A percentile compares a stretch with the other conserved stretches of the same genome.
phyloP scores from a whole-genome alignment of 169 alveolate species.

The Eimeria tenella region DNA sequence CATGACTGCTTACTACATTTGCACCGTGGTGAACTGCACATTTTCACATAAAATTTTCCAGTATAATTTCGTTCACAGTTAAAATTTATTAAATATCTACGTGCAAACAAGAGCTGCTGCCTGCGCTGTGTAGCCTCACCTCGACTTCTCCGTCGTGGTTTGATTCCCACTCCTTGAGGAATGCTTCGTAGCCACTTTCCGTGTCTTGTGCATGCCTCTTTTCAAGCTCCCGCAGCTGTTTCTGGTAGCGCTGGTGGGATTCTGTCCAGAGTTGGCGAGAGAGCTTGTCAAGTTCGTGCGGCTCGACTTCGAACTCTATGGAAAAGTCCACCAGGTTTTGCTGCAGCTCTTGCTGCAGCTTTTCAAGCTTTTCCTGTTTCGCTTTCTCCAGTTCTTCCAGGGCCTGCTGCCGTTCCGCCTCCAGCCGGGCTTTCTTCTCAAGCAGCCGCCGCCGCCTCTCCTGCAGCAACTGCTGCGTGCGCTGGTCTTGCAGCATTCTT shows the following conservation, averaged over 20 bases:
- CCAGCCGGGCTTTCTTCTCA: conserved; percentile 55
- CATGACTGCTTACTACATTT: too few species aligned
- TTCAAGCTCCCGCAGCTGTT: conserved; percentile 61
- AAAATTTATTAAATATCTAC: too few species aligned
- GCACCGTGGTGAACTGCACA: too few species aligned
- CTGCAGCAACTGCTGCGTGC: conserved; percentile 47
- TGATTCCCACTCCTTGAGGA: conserved; percentile 27
- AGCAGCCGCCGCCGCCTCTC: conserved; percentile 61
- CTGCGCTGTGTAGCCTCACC: background rate
- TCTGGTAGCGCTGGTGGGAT: conserved; percentile 41
- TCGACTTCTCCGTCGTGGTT: conserved; percentile 36
- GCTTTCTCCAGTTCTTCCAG: conserved; percentile 49
- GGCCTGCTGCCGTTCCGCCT: conserved; percentile 36
- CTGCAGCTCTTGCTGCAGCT: conserved; percentile 43
- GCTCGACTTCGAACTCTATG: conserved; percentile 65
- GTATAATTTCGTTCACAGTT: background rate
- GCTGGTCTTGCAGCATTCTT: conserved; percentile 44
- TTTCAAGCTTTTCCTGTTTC: conserved; percentile 37
- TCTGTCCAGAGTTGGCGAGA: conserved; percentile 59
- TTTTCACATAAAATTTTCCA: too few species aligned
- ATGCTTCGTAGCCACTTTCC: conserved; percentile 34
- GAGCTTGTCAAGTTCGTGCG: conserved; percentile 71
- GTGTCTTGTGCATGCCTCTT: conserved; percentile 30
- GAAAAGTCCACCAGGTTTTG: conserved; percentile 70
- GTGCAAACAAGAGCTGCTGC: too few species aligned